phyloP scores from a whole-genome alignment of 2,329 filamentous ascomycete species.

The Talaromyces marneffei region DNA sequence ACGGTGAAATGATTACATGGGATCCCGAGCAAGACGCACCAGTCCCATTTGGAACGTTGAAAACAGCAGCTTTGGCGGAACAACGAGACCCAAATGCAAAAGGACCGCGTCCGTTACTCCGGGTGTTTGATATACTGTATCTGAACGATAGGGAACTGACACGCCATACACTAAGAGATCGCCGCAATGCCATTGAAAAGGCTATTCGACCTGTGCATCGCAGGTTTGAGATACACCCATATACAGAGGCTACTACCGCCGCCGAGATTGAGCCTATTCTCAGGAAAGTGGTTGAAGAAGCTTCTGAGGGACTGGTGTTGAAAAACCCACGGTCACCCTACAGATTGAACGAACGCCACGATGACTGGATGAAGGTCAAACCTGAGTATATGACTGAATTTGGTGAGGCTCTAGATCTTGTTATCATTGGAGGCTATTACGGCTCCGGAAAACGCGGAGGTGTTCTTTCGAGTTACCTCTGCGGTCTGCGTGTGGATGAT shows the following conservation, averaged over 20 bases:
- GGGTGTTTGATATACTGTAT: conserved; percentile 86
- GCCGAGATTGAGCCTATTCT: conserved; percentile 73
- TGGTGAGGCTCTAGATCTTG: conserved; percentile 83
- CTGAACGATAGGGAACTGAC: conserved; percentile 77
- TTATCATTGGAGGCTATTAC: conserved; percentile 88
- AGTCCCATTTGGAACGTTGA: conserved; percentile 85
- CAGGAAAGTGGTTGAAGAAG: conserved; percentile 75
- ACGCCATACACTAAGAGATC: conserved; percentile 74
- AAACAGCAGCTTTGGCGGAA: conserved; percentile 78
- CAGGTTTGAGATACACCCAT: conserved; percentile 75
- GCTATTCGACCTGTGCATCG: conserved; percentile 65
- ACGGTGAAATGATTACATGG: conserved; percentile 99
- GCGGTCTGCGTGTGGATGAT: conserved; percentile 71
- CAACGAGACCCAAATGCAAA: conserved; percentile 63
- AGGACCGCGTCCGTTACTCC: conserved; percentile 69
- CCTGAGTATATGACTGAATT: conserved; percentile 98
- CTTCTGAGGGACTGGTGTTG: conserved; percentile 82
- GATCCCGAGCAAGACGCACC: conserved; percentile 78
- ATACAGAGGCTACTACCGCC: conserved; percentile 59
- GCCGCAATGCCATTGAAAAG: conserved; percentile 66
- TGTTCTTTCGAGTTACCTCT: conserved; percentile 78
- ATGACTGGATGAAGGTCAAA: conserved; percentile 98
- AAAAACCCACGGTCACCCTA: conserved; percentile 91
- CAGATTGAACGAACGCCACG: conserved; percentile 78
- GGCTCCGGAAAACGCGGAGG: conserved; percentile 82